Percentiles rank a stretch among this genome's conserved stretches.
phyloP scores from a whole-genome alignment of 169 alveolate species.

The Eimeria zaria region DNA sequence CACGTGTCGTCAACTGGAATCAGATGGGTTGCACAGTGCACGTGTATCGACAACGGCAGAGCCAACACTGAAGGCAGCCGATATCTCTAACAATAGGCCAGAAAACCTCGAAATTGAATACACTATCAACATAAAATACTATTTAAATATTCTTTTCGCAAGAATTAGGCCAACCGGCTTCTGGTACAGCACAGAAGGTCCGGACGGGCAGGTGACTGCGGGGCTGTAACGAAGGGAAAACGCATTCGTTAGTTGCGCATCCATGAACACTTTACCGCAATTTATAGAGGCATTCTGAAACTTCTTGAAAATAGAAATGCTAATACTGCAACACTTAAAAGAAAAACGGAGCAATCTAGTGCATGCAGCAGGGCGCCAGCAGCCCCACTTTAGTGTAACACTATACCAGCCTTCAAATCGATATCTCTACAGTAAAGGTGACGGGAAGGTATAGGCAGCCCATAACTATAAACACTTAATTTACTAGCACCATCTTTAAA shows the following conservation, averaged over 20 bases:
- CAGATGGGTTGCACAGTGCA: background rate
- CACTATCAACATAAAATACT: background rate
- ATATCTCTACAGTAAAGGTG: background rate
- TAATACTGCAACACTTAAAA: background rate
- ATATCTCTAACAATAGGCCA: no score
- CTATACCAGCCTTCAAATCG: background rate
- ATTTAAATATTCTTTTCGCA: background rate
- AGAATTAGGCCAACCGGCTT: no score
- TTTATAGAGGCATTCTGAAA: no score
- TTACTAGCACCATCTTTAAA: background rate
- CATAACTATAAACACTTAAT: background rate
- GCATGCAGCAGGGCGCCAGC: slow-evolving; percentile 28
- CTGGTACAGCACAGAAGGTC: background rate
- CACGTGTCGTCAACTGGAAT: background rate
- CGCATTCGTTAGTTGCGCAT: background rate
- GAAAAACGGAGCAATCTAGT: background rate
- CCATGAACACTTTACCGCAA: background rate
- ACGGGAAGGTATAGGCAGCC: background rate
- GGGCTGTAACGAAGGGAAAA: background rate
- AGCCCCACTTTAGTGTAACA: background rate
- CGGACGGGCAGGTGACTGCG: background rate
- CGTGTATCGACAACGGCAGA: background rate
- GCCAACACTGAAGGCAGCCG: background rate
- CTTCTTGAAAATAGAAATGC: background rate
- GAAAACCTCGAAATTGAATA: no score